These are phyloP conservation scores for Pleurotus salmoneostramineus DNA, from an alignment of 768 basidiomycete genomes.

Conservation along the genomic window DNA sequence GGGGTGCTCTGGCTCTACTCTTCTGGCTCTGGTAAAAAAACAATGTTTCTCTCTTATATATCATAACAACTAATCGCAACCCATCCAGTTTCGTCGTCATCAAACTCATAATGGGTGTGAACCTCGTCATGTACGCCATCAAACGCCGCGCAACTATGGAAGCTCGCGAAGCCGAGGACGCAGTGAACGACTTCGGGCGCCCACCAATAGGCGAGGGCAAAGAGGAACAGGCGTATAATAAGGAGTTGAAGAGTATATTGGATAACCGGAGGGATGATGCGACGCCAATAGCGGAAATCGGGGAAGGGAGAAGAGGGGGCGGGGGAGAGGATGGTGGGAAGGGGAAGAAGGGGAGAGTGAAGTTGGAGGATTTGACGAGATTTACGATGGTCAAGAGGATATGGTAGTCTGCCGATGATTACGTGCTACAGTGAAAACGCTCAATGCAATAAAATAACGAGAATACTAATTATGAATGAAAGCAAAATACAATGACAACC, in stretches of 20 bases:
- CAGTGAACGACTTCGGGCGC: slow-evolving; percentile 84
- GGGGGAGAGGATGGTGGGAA: slow-evolving; percentile 17
- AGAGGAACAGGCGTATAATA: slow-evolving; percentile 85
- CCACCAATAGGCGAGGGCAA: slow-evolving; percentile 87
- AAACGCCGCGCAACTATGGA: slow-evolving; percentile 75
- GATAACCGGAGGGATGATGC: slow-evolving; percentile 71
- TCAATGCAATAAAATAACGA: too few relatives aligned
- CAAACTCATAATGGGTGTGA: slow-evolving; percentile 91
- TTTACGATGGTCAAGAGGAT: slow-evolving; percentile 97
- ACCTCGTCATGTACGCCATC: slow-evolving; percentile 81
- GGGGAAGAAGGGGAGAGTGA: slow-evolving; percentile 57
- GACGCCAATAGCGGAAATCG: slow-evolving; percentile 64
- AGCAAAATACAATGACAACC: too few relatives aligned
- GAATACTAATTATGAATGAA: too few relatives aligned
- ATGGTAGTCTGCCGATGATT: slow-evolving; percentile 38
- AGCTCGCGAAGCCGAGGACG: slow-evolving; percentile 66
- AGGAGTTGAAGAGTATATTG: slow-evolving; percentile 69
- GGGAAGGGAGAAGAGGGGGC: slow-evolving; percentile 41
- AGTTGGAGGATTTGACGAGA: slow-evolving; percentile 84
- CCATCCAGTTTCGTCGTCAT: slow-evolving; percentile 69
- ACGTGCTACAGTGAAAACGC: background rate
- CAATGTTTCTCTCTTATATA: slow-evolving; percentile 22
- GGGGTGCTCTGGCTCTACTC: slow-evolving; percentile 58
- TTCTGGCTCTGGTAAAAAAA: slow-evolving; percentile 84
- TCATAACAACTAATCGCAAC: background rate